phyloP scores from a whole-genome alignment of 805 yeast genomes.

The Candida railenensis region DNA sequence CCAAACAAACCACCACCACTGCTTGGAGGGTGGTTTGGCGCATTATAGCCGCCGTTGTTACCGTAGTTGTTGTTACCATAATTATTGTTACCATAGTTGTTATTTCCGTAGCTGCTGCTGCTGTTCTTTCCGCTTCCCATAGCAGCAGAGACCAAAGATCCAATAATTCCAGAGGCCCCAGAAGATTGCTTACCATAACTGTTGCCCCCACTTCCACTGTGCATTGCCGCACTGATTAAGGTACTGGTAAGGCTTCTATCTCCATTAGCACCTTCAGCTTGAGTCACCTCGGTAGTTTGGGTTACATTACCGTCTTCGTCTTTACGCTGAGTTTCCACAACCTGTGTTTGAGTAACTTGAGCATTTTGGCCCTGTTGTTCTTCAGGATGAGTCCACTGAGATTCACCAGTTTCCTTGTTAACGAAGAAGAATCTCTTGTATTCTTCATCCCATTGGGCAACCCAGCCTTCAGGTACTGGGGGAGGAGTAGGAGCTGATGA shows the following conservation, averaged over 20 bases:
- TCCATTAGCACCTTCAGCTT: slow-evolving; percentile 1
- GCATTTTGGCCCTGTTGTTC: background rate
- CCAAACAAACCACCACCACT: slow-evolving; percentile 6
- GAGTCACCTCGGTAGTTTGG: background rate
- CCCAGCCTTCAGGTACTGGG: slow-evolving; percentile 30
- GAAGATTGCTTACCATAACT: background rate
- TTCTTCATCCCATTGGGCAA: slow-evolving; percentile 33
- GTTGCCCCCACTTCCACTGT: background rate
- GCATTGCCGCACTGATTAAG: background rate
- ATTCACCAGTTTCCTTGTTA: slow-evolving; percentile 22
- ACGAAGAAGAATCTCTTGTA: slow-evolving; percentile 26
- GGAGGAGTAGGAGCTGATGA: slow-evolving; percentile 7
- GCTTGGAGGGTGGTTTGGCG: background rate
- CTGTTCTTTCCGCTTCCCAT: slow-evolving; percentile 6
- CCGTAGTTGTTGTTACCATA: slow-evolving; percentile 1
- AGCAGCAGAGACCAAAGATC: background rate
- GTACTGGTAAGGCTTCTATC: slow-evolving; percentile 3
- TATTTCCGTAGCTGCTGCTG: slow-evolving; percentile 1
- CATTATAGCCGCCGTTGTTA: slow-evolving; percentile 1
- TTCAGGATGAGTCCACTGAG: slow-evolving; percentile 30
- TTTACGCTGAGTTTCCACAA: background rate
- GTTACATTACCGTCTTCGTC: background rate
- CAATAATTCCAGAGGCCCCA: background rate
- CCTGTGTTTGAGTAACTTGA: background rate
- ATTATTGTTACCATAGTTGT: slow-evolving; percentile 2